Conservation (phyloP, 2,329 filamentous ascomycete genomes). For the Cladobotryum mycophilum region DNA sequence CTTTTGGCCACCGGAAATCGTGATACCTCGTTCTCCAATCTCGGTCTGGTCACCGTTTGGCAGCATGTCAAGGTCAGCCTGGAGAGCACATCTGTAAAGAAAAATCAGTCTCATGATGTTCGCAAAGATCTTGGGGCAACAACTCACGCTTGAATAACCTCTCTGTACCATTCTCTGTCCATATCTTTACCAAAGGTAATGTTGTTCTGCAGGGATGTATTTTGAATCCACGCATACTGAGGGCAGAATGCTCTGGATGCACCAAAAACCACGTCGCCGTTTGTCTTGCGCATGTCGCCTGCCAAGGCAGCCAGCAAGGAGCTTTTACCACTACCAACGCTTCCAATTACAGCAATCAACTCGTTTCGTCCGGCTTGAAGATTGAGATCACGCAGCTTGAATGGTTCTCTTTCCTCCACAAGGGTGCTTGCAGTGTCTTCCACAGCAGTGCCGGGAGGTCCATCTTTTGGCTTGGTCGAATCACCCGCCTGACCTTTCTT, state of each 20-base stretch:
- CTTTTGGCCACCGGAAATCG: slow-evolving; percentile 91
- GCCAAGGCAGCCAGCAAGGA: slow-evolving; percentile 84
- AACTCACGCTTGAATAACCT: slow-evolving; percentile 70
- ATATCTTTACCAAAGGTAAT: slow-evolving; percentile 82
- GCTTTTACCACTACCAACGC: slow-evolving; percentile 85
- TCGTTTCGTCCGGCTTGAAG: slow-evolving; percentile 67
- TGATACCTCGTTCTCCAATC: slow-evolving; percentile 93
- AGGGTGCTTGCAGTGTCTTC: slow-evolving; percentile 49
- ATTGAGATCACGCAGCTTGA: slow-evolving; percentile 63
- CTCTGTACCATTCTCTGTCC: slow-evolving; percentile 70
- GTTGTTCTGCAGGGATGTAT: slow-evolving; percentile 78
- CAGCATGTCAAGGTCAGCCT: slow-evolving; percentile 86
- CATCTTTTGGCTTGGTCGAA: slow-evolving; percentile 25
- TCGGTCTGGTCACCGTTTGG: slow-evolving; percentile 83
- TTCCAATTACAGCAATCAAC: slow-evolving; percentile 76
- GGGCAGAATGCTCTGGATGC: slow-evolving; percentile 85
- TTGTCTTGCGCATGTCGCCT: slow-evolving; percentile 85
- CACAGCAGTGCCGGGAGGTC: slow-evolving; percentile 29
- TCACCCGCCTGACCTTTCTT: slow-evolving; percentile 30
- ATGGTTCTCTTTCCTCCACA: slow-evolving; percentile 57
- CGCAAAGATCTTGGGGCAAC: background rate
- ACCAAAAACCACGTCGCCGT: slow-evolving; percentile 66
- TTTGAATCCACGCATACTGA: slow-evolving; percentile 98
- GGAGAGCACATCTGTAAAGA: slow-evolving; percentile 61
- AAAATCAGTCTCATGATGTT: slow-evolving; percentile 4